Evolutionary conservation across 257 asterid species (phyloP).

Genomic region (Plantago elongata): DNA sequence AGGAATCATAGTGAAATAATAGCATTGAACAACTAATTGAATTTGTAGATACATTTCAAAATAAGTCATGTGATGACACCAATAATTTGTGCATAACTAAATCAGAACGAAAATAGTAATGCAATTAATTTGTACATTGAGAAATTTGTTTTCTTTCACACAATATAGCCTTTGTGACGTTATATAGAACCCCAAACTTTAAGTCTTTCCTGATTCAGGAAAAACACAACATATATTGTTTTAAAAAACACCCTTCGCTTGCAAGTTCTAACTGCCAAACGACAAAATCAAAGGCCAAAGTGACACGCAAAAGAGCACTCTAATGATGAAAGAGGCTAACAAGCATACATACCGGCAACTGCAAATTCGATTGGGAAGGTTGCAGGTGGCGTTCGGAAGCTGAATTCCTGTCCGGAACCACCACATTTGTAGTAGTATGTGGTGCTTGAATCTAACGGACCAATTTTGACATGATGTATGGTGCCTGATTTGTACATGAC

Average conservation of each 20-base stretch:
- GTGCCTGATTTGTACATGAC: slow-evolving; percentile 59
- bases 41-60: too few species aligned
- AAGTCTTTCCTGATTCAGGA: too few species aligned
- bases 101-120: too few species aligned
- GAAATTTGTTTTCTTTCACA: too few species aligned
- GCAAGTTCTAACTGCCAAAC: slow-evolving; percentile 18
- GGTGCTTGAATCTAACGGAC: slow-evolving; percentile 65
- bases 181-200: too few species aligned
- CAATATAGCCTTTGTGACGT: too few species aligned
- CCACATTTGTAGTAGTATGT: slow-evolving; percentile 72
- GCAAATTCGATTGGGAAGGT: slow-evolving; percentile 65
- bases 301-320: slow-evolving; percentile 27
- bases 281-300: neutral
- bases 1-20: too few species aligned
- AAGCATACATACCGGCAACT: slow-evolving; percentile 53
- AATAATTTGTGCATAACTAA: too few species aligned
- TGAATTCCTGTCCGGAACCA: slow-evolving; percentile 56
- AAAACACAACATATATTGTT: neutral
- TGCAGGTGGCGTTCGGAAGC: slow-evolving; percentile 69
- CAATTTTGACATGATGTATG: slow-evolving; percentile 68
- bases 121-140: too few species aligned
- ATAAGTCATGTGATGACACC: too few species aligned
- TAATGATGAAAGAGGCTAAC: slow-evolving; percentile 3
- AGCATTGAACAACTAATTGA: too few species aligned
- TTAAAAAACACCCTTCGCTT: slow-evolving; percentile 23